phyloP scores from a whole-genome alignment of 2,329 filamentous ascomycete genomes.

The Penicillium fuscoglaucum region DNA sequence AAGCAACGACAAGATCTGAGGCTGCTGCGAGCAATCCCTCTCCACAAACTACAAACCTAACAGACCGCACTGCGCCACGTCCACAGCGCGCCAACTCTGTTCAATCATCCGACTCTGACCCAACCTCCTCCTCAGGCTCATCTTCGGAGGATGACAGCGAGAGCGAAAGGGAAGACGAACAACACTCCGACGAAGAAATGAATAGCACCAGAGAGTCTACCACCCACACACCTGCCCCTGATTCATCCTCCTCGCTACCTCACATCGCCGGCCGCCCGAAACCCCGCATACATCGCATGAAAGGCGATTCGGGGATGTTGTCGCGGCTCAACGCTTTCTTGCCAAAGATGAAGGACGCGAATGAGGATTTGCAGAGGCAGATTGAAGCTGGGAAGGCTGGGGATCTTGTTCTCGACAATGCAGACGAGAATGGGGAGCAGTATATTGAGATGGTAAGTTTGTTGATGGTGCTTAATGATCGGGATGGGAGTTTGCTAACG shows the following conservation, averaged over 20 bases:
- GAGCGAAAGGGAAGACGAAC: conserved; percentile 26
- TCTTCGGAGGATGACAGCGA: conserved; percentile 28
- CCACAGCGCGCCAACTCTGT: neutral
- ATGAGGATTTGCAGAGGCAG: conserved; percentile 43
- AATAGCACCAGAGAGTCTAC: conserved; percentile 7
- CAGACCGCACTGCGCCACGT: conserved; percentile 4
- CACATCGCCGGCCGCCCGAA: conserved; percentile 34
- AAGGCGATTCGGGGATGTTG: conserved; percentile 33
- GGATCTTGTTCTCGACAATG: conserved; percentile 38
- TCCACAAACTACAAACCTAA: conserved; percentile 4
- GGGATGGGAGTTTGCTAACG: conserved; percentile 3
- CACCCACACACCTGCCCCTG: neutral
- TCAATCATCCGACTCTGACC: conserved; percentile 25
- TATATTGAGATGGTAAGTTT: conserved; percentile 47
- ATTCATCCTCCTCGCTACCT: conserved; percentile 24
- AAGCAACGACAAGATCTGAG: neutral
- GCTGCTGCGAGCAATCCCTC: neutral
- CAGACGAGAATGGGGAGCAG: conserved; percentile 34
- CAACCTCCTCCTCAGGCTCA: conserved; percentile 29
- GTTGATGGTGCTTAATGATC: neutral
- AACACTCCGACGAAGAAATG: conserved; percentile 13
- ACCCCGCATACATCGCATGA: conserved; percentile 35
- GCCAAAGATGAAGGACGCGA: conserved; percentile 46
- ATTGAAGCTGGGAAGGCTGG: conserved; percentile 37
- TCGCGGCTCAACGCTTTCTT: conserved; percentile 44